Base-by-base conservation (phyloP, 345 rosid species). In the Hirschfeldia incana region DNA sequence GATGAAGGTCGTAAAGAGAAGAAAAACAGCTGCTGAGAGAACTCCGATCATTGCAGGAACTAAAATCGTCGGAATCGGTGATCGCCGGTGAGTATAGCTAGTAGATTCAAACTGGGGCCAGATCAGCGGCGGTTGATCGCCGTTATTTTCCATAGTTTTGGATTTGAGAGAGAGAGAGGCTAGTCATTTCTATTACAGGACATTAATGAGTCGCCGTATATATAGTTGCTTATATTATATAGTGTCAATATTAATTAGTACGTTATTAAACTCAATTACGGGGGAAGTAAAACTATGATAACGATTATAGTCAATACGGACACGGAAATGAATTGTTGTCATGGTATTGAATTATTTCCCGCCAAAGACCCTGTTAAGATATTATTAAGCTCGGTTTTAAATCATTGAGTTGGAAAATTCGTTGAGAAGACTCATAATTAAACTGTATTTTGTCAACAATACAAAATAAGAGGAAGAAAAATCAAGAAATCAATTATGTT, bases 31-130 rank as follows among this genome's bases (percentile, higher is more conserved):
- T 26, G 98, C 90, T 39, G 91, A 70, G 64, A 79, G 78, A 15
- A 87, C 74, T 60, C 73, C 72, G 81, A 93, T 86, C 67, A 83
- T 83, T 3, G 86, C 61, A 0, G 86, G 88, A 34, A 70, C 75
- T 17, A 88, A 73, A 29, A 86, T 76, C 49, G 84, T 74, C 61
- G 89, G 59, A 0, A 77, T 21, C 11, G 88, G 44, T 39, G 75
- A 75, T 8, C 86, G 70, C 65, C 88, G 88, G 63, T 81, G 86
- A 57, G 57, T 80, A 57, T 85, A 81, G 49, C 29, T 78, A 73
- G 87, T 51, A 67, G 77, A 5, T n/a, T 80, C 80, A 29, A 83
- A 82, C 28, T 77, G 86, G 4, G 89, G 82, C 90, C 87, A 86
- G 67, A 74, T 29, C 34, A 82, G 49, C 33, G 88, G 85, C 53